Base-by-base conservation (phyloP, 176 grass and related monocot species). In the Lolium rigidum region DNA sequence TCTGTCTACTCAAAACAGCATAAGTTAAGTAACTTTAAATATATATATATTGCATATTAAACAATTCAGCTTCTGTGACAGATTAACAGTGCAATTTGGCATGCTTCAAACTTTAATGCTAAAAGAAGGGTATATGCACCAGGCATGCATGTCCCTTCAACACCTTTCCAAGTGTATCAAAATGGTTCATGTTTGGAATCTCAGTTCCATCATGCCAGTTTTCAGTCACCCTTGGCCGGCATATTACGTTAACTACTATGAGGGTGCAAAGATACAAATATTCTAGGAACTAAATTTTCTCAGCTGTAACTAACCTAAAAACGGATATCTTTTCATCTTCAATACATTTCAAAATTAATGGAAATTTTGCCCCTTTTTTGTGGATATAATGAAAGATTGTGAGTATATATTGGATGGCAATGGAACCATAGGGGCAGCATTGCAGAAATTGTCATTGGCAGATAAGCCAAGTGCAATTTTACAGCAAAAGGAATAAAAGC, bases 1-100 rank as follows among this genome's bases (percentile, higher is more conserved):
- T 91, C 97, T 99, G 97, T 99, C 97, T 99, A 99, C 90, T 90
- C 94, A 99, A 85, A 98, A 99, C 87, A 88, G 81, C 52, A 73
- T 60, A 85, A 88, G 86, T 88, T 91, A 83, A 91, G 50, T 55
- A 83, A 80, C 68, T 68, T 68, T 41, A 87, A 69, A 75, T 12
- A 9, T 35, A 35, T 2, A 35, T 31, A 80, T 58, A 79, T 73
- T 69, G 17, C 7, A 7, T 14, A 74, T 21, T 38, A 49, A 81
- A 78, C 2, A 79, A 71, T 73, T 78, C 21, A 55, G 8, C 13
- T 55, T 79, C 13, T 6, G 0, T 70, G 3, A 64, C 7, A 77
- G 70, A 83, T 52, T 65, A 83, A 17, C 24, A 46, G 14, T 71
- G 39, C 37, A 80, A 75, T 70, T 10, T 78, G n/a, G 39, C 83